Conservation (phyloP, 441 rosid genomes). For the Flueggea neowawraea region DNA sequence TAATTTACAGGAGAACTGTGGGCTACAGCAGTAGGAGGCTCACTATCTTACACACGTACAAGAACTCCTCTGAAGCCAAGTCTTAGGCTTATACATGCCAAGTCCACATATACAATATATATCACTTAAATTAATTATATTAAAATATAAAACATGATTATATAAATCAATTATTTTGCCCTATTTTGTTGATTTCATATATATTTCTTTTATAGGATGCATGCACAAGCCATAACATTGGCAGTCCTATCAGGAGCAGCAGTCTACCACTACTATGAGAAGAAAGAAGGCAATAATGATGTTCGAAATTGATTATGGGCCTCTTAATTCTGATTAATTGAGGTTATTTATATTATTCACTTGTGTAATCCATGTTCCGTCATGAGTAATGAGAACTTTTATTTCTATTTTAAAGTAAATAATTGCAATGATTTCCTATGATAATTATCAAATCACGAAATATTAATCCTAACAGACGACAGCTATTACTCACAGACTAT, state of each 20-base stretch:
- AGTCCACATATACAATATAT: conserved; percentile 15
- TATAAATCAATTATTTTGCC: neutral
- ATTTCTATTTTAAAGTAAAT: too few relatives aligned
- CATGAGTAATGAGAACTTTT: too few relatives aligned
- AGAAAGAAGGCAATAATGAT: conserved; percentile 12
- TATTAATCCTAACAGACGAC: too few relatives aligned
- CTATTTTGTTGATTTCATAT: neutral
- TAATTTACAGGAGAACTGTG: conserved; percentile 41
- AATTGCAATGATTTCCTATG: too few relatives aligned
- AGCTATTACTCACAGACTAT: too few relatives aligned
- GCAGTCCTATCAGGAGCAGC: conserved; percentile 73
- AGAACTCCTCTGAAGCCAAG: conserved; percentile 61
- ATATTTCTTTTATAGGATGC: conserved; percentile 39
- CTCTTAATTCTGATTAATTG: too few relatives aligned
- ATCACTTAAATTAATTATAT: neutral
- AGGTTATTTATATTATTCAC: too few relatives aligned
- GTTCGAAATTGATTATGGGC: neutral
- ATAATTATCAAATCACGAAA: too few relatives aligned
- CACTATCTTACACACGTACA: conserved; percentile 43
- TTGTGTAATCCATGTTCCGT: too few relatives aligned
- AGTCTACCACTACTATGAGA: conserved; percentile 54
- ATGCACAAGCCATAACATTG: conserved; percentile 66
- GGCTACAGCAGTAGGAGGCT: conserved; percentile 62
- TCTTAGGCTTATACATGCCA: conserved; percentile 67
- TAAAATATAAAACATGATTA: neutral